phyloP scores from a whole-genome alignment of 352 stramenopile genomes.

The Pythium myriotylum region DNA sequence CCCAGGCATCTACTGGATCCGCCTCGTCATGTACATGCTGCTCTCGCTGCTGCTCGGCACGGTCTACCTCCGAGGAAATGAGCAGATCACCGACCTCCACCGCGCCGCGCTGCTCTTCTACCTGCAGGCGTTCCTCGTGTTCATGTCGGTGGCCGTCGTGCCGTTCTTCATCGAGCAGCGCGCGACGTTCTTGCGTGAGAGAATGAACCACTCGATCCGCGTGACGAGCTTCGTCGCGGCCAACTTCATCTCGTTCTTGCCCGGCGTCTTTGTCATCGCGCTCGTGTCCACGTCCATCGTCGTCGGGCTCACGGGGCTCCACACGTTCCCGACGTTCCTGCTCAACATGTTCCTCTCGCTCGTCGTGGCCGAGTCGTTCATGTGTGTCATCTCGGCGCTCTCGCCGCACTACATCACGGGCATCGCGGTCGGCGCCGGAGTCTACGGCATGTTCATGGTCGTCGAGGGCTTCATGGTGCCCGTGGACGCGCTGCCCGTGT shows the following conservation, averaged over 20 bases:
- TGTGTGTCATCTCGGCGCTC: constrained; percentile 71
- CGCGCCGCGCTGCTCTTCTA: constrained; percentile 81
- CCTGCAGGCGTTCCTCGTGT: constrained; percentile 89
- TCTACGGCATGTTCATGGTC: constrained; percentile 89
- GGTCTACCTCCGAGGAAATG: constrained; percentile 63
- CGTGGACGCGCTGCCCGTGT: constrained; percentile 34
- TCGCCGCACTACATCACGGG: constrained; percentile 88
- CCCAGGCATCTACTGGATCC: constrained; percentile 78
- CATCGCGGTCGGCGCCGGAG: constrained; percentile 76
- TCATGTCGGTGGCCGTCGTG: constrained; percentile 90
- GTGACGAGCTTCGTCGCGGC: constrained; percentile 69
- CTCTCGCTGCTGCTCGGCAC: constrained; percentile 73
- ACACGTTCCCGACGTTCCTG: constrained; percentile 65
- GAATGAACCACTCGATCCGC: constrained; percentile 79
- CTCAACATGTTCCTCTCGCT: constrained; percentile 81
- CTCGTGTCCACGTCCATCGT: constrained; percentile 51
- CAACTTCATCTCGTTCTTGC: constrained; percentile 68
- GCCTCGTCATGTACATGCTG: constrained; percentile 80
- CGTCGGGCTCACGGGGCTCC: constrained; percentile 45
- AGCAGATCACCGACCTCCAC: constrained; percentile 26
- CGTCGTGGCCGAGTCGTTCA: constrained; percentile 77
- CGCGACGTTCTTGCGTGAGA: constrained; percentile 81
- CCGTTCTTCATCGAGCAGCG: constrained; percentile 86
- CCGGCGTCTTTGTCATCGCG: constrained; percentile 61
- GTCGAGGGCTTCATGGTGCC: constrained; percentile 88